phyloP scores from a whole-genome alignment of 768 basidiomycete genomes.

The Suillus variegatus region DNA sequence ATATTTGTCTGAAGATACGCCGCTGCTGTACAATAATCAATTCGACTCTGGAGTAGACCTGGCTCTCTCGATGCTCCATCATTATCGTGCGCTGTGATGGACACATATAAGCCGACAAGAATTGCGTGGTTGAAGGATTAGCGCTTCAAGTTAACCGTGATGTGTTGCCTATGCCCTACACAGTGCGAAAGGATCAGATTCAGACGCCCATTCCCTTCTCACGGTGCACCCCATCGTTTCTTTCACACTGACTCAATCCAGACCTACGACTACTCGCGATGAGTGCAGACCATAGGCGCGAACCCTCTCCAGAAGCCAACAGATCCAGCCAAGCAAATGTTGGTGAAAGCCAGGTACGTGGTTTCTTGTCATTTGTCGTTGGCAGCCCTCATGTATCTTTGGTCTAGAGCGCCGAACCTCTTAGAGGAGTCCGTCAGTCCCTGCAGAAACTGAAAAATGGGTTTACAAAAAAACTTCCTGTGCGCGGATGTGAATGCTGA shows the following conservation, averaged over 20 bases:
- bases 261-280: not conserved
- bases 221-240: not conserved
- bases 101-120: too few species aligned
- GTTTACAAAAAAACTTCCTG: not conserved
- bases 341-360: not conserved
- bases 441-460: not conserved
- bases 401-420: not conserved
- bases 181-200: not conserved
- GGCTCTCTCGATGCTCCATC: too few species aligned
- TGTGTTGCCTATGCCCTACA: too few species aligned
- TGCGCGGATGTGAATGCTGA: not conserved
- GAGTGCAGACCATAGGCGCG: not conserved
- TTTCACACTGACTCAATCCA: not conserved
- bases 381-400: not conserved
- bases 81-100: not conserved
- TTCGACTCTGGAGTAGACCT: too few species aligned
- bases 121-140: not conserved
- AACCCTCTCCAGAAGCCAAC: not conserved
- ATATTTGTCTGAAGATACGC: too few species aligned
- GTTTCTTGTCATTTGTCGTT: not conserved
- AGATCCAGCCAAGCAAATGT: not conserved
- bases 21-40: too few species aligned
- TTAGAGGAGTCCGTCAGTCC: not conserved
- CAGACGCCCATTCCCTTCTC: not conserved
- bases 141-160: not conserved